A percentile compares a stretch with the other conserved stretches of the same genome.
Evolutionary conservation across 306 rosid species (phyloP).

Genomic region (Quercus aquifolioides): DNA sequence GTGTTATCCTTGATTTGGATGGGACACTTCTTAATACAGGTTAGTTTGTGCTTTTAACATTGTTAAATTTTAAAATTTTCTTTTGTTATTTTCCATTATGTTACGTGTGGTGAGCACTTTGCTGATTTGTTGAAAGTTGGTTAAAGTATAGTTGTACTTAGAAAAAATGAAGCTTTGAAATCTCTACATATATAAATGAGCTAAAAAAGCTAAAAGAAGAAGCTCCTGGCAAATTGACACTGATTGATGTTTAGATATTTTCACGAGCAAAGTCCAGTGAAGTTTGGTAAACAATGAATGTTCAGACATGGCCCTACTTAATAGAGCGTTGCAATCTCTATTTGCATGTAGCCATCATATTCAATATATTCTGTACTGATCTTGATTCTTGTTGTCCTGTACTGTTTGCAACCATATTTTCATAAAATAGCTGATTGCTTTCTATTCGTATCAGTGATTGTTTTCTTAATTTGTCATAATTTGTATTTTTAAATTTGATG

Average conservation of each 20-base stretch:
- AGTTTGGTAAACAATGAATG: neutral
- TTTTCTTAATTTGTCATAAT: neutral
- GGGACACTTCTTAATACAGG: conserved; percentile 88
- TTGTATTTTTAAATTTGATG: neutral
- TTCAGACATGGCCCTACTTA: neutral
- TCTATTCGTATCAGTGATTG: neutral
- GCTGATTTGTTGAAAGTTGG: no score
- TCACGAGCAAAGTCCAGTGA: neutral
- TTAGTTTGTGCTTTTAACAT: conserved; percentile 5
- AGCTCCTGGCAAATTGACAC: neutral
- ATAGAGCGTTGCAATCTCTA: neutral
- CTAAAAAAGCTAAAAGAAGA: no score
- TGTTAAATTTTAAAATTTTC: neutral
- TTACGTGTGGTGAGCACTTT: no score
- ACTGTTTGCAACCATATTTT: neutral
- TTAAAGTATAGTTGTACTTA: neutral
- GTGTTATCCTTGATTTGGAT: conserved; percentile 87
- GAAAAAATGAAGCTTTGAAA: no score
- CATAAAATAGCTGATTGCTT: neutral
- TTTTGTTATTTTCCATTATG: no score
- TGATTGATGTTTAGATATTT: neutral
- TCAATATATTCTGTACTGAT: neutral
- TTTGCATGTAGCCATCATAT: neutral
- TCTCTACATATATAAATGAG: no score
- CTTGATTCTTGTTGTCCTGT: neutral